Base-by-base conservation (phyloP, 495 filamentous ascomycete species). In the Tuber magnatum region DNA sequence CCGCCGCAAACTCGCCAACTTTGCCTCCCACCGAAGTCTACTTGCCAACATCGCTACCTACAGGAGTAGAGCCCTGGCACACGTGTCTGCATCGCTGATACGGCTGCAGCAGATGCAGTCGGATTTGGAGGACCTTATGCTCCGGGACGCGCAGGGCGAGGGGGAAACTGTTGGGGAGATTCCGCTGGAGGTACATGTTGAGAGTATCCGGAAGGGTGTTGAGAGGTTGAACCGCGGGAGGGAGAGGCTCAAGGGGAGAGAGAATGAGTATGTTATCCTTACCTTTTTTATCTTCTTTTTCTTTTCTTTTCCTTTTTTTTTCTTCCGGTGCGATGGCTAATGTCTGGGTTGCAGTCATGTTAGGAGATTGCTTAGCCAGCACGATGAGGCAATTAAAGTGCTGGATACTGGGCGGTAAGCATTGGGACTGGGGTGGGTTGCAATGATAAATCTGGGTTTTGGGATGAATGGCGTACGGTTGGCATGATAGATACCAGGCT, bases 141-240 rank as follows among this genome's bases (percentile, higher is more conserved):
- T n/a, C n/a, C n/a, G n/a, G n/a, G n/a, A n/a, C n/a, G n/a, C 73
- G 42, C 56, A 32, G 56, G 56, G 28, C 56, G 56, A 65, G 56
- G 82, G 84, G 5, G 79, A 78, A 80, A 56, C 81, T 24, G 16
- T 71, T 1, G 75, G 81, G 0, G 83, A 85, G n/a, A 84, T 92
- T 43, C 90, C 91, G 72, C 81, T 93, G 10, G 86, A 85, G 51
- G 87, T 91, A 75, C 90, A 93, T 81, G 87, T 93, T 70, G 89
- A 92, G 77, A 89, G 87, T 76, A 91, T 93, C 68, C 85, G 90
- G 72, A 83, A 86, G 28, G 90, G 90, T 0, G 86, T 92, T 5
- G 88, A 93, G 79, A 85, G 91, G 77, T 80, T 93, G 65, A 89
- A 91, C 76, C 75, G 80, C 65, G 87, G 87, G 73, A 85, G 90